A percentile compares a stretch with the other conserved stretches of the same genome.
phyloP scores from a whole-genome alignment of 2,329 filamentous ascomycete species.

The Calonectria leucothoes region DNA sequence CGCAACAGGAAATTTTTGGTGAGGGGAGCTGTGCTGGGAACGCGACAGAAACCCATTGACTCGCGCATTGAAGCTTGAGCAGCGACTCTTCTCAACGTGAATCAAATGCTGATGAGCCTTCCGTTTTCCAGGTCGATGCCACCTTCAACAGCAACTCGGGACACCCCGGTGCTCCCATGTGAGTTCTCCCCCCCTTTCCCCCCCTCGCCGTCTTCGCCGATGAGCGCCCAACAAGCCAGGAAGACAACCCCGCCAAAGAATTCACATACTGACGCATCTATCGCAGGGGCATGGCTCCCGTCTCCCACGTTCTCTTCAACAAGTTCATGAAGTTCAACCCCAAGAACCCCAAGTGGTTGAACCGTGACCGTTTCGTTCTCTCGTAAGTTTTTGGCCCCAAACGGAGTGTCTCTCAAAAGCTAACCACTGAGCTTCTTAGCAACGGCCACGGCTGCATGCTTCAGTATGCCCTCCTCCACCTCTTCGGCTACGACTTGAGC shows the following conservation, averaged over 20 bases:
- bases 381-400: constrained; percentile 75
- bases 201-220: constrained; percentile 22
- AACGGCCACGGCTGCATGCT: constrained; percentile 99
- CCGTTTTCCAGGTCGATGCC: constrained; percentile 84
- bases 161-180: constrained; percentile 98
- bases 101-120: constrained; percentile 37
- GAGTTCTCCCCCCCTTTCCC: constrained; percentile 47
- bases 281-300: constrained; percentile 83
- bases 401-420: constrained; percentile 9
- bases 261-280: constrained; percentile 45
- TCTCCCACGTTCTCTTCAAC: constrained; percentile 97
- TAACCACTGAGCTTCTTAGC: constrained; percentile 58
- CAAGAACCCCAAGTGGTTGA: constrained; percentile 97
- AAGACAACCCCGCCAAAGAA: constrained; percentile 13
- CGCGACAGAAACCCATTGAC: not conserved
- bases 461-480: constrained; percentile 96
- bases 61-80: not conserved
- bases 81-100: not conserved
- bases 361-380: constrained; percentile 98
- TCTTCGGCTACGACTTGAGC: constrained; percentile 89
- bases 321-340: constrained; percentile 99
- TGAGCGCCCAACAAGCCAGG: constrained; percentile 12
- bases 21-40: constrained; percentile 16
- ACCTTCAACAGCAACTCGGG: constrained; percentile 96
- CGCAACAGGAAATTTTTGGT: constrained; percentile 24